Evolutionary conservation across 139 green algal genomes (phyloP), one percentile per base, ranked within the genome.

Genomic region (Chlorella ohadii): DNA sequence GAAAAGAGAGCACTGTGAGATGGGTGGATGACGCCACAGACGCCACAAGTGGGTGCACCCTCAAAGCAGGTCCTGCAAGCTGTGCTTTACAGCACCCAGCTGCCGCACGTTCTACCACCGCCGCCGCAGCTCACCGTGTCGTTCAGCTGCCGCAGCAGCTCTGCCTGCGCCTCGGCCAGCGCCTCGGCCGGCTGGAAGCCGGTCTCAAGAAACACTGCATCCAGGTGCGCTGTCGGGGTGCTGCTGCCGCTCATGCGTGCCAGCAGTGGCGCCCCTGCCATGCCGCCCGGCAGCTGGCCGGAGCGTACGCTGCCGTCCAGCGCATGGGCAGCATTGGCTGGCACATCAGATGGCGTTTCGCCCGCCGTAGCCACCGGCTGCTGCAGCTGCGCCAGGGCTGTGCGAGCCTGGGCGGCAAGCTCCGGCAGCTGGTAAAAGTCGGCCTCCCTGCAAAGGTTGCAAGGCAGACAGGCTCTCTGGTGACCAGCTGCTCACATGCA

Each of bases 401-500:
- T 47, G 28, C 47, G 57, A 15, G 74, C 44, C 56, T n/a, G 66
- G 20, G 47, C 63, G 22, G 56, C 84, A 25, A 90, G 78, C 6
- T 77, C 85, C 20, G 84, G 84, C 73, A 91, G 74, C 71, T 77
- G 67, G 57, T 91, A 91, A 31, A 90, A 91, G 12, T 82, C 65
- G 4, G 87, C 87, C 72, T 91, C 87, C 59, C 87, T 51, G 27
- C 68, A 71, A 59, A 0, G 1, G 67, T 66, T 66, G 59, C 7
- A 9, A 51, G 44, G 61, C 44, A 51, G 44, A 51, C 44, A 51
- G 44, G 44, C 44, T 51, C n/a, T n/a, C n/a, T n/a, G n/a, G n/a
- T n/a, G n/a, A n/a, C n/a, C n/a, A n/a, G n/a, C n/a, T n/a, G n/a
- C n/a, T n/a, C n/a, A n/a, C n/a, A n/a, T n/a, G n/a, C n/a, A n/a